Conservation (phyloP, 345 rosid genomes). For the Rhizophora apiculata region DNA sequence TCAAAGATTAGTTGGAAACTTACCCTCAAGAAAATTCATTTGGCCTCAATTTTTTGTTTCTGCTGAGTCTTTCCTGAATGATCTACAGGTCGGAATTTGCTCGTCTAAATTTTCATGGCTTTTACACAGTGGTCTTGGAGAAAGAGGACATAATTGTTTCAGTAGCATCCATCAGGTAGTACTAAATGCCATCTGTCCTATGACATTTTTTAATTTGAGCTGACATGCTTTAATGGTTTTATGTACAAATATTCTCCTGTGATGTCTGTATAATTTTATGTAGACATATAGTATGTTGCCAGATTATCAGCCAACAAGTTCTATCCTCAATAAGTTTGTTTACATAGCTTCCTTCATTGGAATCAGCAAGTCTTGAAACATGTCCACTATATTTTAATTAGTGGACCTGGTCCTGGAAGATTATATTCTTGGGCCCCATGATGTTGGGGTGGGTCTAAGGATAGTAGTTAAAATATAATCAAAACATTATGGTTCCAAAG, state of each 20-base stretch:
- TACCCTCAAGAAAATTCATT: neutral
- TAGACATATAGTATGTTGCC: neutral
- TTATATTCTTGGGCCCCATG: neutral
- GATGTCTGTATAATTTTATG: slow-evolving; percentile 1
- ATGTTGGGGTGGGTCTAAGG: neutral
- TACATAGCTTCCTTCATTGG: neutral
- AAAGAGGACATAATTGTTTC: slow-evolving; percentile 75
- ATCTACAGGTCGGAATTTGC: slow-evolving; percentile 73
- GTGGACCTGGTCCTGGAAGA: neutral
- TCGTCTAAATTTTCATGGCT: slow-evolving; percentile 73
- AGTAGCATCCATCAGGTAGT: slow-evolving; percentile 90
- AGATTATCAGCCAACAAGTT: neutral
- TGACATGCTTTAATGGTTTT: neutral
- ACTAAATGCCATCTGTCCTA: neutral
- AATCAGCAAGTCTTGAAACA: slow-evolving; percentile 1
- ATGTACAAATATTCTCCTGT: neutral
- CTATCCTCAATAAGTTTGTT: neutral
- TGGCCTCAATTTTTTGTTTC: neutral
- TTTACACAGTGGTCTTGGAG: slow-evolving; percentile 85
- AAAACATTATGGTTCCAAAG: neutral
- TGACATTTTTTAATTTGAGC: neutral
- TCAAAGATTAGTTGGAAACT: neutral
- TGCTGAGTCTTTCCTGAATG: slow-evolving; percentile 15
- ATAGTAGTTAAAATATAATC: neutral
- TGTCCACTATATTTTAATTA: neutral